A percentile compares a stretch with the other conserved stretches of the same genome.
Evolutionary conservation across 148 eudicot genomes (phyloP).

Genomic region (Euryodendron excelsum): DNA sequence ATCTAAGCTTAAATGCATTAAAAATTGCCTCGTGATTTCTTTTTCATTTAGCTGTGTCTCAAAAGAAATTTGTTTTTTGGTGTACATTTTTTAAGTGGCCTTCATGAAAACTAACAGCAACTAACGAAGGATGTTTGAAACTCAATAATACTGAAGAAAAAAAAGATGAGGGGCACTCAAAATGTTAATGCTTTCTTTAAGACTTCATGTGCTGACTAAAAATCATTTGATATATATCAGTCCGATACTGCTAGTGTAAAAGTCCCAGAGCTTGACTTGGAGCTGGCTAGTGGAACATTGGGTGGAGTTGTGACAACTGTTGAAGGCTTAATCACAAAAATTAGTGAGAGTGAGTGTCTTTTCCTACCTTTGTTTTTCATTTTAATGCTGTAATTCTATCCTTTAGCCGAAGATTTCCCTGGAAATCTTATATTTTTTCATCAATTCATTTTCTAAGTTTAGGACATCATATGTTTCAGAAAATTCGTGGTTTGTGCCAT

Average conservation of each 20-base stretch:
- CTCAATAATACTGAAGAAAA: neutral
- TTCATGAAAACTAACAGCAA: neutral
- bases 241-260: slow-evolving; percentile 79
- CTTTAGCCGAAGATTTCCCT: neutral
- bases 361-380: neutral
- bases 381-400: too few relatives aligned
- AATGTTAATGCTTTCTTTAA: neutral
- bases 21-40: too few relatives aligned
- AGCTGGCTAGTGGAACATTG: slow-evolving; percentile 84
- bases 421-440: neutral
- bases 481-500: neutral
- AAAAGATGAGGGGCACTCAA: neutral
- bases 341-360: slow-evolving; percentile 71
- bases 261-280: slow-evolving; percentile 91
- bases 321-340: slow-evolving; percentile 84
- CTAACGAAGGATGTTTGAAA: neutral
- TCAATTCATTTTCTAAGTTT: neutral
- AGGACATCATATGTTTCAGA: neutral
- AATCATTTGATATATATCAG: slow-evolving; percentile 34
- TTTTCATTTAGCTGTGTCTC: too few relatives aligned
- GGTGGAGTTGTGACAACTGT: slow-evolving; percentile 95
- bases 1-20: too few relatives aligned
- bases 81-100: neutral
- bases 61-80: neutral
- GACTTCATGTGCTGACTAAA: slow-evolving; percentile 13